Evolutionary conservation across 1,139 yeast species (phyloP), one percentile per base, ranked within the genome.

Genomic region (Nakaseomyces kungkrabaensis): DNA sequence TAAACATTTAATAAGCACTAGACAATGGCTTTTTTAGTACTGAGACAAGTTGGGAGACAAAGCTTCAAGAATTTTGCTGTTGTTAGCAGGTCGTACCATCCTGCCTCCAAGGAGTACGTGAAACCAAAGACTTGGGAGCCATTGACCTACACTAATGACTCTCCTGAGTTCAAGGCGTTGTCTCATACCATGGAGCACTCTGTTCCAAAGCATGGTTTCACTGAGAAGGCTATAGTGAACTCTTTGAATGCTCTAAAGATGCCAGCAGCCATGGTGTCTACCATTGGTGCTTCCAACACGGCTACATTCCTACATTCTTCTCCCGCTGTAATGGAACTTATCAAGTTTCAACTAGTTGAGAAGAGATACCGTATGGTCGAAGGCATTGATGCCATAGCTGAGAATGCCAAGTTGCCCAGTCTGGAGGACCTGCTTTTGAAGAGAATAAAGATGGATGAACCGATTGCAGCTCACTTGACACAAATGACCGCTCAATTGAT

Each of bases 141-240:
- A 6, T 52, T 64, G 49, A 51, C 58, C 4, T 65, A 69, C 42
- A 57, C 61, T 9, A 56, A 55, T 37, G 62, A 63, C 7, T 62
- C 72, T 3, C 60, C 67, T 4, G 74, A 72, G 55, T 62, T 63
- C 48, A 61, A 66, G 51, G 70, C 81, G 10, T 62, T 81, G 38
- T 63, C 70, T 5, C 65, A 68, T 49, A 81, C 85, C 5, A 63
- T 81, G 54, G 61, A 65, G 3, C 68, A 71, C 2, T 72, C 72
- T 54, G 85, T 90, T 29, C 95, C 96, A 1, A 59, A 67, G 48
- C 72, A 68, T 51, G 97, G 97, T 1, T 88, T 92, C 65, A 70
- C 76, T 51, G 75, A 76, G 43, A 66, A 69, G 40, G 81, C 95
- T 10, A 71, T 92, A 6, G 71, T 77, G 1, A 68, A 74, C 42